A percentile compares a stretch with the other conserved stretches of the same genome.
Evolutionary conservation across 176 grass and related monocot species (phyloP).

Genomic region (Panicum miliaceum): DNA sequence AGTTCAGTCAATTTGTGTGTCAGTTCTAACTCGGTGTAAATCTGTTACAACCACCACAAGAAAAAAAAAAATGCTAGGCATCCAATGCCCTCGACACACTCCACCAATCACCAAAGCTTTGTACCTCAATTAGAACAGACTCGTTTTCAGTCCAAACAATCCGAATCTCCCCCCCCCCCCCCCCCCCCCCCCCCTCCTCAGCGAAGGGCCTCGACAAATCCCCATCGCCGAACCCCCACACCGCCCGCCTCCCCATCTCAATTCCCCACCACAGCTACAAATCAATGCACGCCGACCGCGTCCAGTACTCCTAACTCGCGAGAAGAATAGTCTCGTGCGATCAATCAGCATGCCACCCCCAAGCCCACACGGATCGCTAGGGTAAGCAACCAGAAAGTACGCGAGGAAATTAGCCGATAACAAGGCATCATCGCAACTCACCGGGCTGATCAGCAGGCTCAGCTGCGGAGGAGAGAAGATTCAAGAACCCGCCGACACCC

Average conservation of each 20-base stretch:
- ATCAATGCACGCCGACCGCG: neutral
- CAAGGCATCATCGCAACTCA: slow-evolving; percentile 18
- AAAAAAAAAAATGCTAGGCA: neutral
- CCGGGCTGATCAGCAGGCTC: neutral
- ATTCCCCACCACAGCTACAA: neutral
- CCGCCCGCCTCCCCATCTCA: neutral
- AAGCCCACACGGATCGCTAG: neutral
- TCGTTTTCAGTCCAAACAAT: neutral
- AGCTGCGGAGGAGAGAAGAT: neutral
- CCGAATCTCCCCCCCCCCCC: no score
- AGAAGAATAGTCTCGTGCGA: neutral
- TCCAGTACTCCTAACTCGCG: neutral
- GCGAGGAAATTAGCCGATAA: neutral
- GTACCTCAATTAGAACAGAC: neutral
- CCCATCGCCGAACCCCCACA: neutral
- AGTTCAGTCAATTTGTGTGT: neutral
- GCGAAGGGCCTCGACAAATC: neutral
- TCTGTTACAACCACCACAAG: neutral
- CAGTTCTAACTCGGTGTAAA: neutral
- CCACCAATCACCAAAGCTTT: neutral
- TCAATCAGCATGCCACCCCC: neutral
- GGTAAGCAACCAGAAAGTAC: neutral
- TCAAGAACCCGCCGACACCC: neutral
- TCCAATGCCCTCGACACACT: neutral
- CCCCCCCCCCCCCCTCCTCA: no score